Base-by-base conservation (phyloP, 768 basidiomycete genomes). In the Leucosporidium creatinivorum region DNA sequence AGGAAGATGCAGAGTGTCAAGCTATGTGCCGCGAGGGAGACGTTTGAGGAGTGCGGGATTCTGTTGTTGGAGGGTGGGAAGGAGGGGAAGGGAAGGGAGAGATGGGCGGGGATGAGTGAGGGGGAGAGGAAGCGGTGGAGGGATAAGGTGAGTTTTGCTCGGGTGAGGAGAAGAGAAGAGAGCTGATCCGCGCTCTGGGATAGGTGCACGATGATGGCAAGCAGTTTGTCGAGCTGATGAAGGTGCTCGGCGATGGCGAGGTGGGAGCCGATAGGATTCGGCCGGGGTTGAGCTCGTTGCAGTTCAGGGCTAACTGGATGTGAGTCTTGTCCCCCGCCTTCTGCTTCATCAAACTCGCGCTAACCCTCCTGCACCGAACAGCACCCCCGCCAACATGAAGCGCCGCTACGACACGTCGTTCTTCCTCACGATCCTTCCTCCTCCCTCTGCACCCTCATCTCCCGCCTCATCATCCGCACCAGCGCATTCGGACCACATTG, bases 381-480 rank as follows among this genome's bases (percentile, higher is more conserved):
- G 65, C 21, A 74, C 74, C 2, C 72, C 72, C 0, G 10, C 26
- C 13, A 47, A 30, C 3, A 63, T 69, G 4, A 62, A 65, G 2
- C 62, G 69, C 2, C 69, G 74, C 1, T 75, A 69, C 68, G 72
- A 75, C 60, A 75, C 74, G 9, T 65, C 61, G 44, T 75, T 75
- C 66, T 73, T 70, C 66, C 50, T 73, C 52, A 47, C 72, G n/a
- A 36, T 73, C 17, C 59, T 74, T 19, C 70, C 65, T 0, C 52
- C 63, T 1, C n/a, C 63, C 7, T 28, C 36, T 10, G 3, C 58
- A 31, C 23, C 39, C 31, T 26, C 49, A 9, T 56, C 62, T n/a
- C 30, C 62, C 26, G 13, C 63, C 18, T 19, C 55, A 1, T 9
- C 30, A 19, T 33, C 48, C 55, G n/a, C 49, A 19, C n/a, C 55